Evolutionary conservation across 768 basidiomycete species (phyloP).

Genomic region (Xerocomus spinulosus): DNA sequence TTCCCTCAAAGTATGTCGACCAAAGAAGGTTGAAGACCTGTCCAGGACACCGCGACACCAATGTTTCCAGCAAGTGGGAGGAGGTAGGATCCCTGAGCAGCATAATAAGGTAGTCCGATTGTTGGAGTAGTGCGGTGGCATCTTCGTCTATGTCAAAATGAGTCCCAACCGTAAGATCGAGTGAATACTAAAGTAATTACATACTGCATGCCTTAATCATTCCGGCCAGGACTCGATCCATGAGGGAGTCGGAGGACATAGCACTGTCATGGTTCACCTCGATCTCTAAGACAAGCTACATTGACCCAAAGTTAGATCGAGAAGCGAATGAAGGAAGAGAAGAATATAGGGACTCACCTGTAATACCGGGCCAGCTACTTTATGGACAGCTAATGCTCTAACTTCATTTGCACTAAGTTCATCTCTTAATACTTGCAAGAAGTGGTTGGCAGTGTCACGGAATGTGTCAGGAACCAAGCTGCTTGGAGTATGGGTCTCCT

Average conservation of each 20-base stretch:
- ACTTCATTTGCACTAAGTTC: conserved; percentile 66
- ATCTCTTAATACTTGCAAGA: conserved; percentile 50
- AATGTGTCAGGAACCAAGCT: conserved; percentile 46
- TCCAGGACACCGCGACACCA: conserved; percentile 60
- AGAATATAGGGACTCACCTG: conserved; percentile 43
- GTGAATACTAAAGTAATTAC: conserved; percentile 22
- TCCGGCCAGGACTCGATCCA: conserved; percentile 78
- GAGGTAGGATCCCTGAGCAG: conserved; percentile 83
- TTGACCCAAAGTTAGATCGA: conserved; percentile 6
- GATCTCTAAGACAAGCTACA: conserved; percentile 75
- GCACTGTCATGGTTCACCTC: conserved; percentile 66
- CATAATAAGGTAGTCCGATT: conserved; percentile 76
- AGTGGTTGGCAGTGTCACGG: conserved; percentile 35
- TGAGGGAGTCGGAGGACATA: conserved; percentile 61
- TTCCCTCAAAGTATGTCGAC: conserved; percentile 73
- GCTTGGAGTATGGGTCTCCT: conserved; percentile 27
- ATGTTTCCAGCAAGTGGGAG: conserved; percentile 84
- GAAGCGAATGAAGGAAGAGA: not conserved
- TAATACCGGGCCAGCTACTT: conserved; percentile 72
- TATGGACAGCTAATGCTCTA: conserved; percentile 68
- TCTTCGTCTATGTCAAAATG: conserved; percentile 35
- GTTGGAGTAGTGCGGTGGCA: conserved; percentile 36
- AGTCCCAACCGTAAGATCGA: not conserved
- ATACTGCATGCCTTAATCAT: conserved; percentile 62
- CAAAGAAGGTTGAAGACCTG: conserved; percentile 65